A percentile compares a stretch with the other conserved stretches of the same genome.
phyloP scores from a whole-genome alignment of 1,284 basidiomycete species.

The Heliocybe sulcata region DNA sequence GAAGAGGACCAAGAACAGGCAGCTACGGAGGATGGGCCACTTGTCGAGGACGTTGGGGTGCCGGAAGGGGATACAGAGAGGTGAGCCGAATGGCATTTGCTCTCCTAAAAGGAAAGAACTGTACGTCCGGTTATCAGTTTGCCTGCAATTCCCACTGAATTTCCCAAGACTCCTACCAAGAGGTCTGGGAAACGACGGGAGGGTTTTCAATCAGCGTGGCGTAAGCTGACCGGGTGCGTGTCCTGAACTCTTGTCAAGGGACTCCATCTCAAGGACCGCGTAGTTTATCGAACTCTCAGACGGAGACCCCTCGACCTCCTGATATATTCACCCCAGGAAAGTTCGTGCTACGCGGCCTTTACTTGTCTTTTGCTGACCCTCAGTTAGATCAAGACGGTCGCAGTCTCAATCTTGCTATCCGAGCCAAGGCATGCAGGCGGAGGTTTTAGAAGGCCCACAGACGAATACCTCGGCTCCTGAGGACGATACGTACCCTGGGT shows the following conservation, averaged over 20 bases:
- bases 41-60: neutral
- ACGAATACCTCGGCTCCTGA: too few species aligned
- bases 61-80: neutral
- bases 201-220: neutral
- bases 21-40: slow-evolving; percentile 20
- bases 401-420: neutral
- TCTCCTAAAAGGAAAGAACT: neutral
- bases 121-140: neutral
- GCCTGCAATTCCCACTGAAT: neutral
- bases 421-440: too few species aligned
- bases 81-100: neutral
- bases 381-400: neutral
- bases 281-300: neutral
- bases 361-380: neutral
- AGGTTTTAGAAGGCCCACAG: too few species aligned
- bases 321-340: neutral
- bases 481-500: too few species aligned
- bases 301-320: neutral
- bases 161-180: neutral
- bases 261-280: neutral
- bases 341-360: neutral
- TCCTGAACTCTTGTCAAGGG: neutral
- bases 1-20: slow-evolving; percentile 14
- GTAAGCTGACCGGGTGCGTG: neutral
- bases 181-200: neutral